Evolutionary conservation across 139 green algal genomes (phyloP), one percentile per base, ranked within the genome.

Genomic region (Chlamydomonas schloesseri): DNA sequence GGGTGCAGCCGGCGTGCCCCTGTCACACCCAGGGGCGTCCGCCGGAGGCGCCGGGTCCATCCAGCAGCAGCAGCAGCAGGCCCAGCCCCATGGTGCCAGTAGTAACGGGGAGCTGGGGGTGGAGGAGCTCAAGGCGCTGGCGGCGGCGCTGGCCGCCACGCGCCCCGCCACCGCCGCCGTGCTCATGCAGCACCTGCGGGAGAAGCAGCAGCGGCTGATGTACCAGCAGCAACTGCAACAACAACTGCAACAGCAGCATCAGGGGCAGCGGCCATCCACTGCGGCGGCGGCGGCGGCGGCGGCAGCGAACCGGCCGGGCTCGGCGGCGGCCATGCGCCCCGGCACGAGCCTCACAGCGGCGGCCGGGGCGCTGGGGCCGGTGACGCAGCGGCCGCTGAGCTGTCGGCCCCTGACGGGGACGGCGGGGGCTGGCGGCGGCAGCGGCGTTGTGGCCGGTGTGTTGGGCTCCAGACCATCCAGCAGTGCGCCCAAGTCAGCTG

Each of bases 121-220:
- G 0, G 62, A 85, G 47, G 79, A 85, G 79, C 20, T 85, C 6
- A 50, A 50, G 0, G 65, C 65, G 1, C 31, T 85, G n/a, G 46
- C 69, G 47, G 65, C 79, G 47, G 67, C 47, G 64, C 65, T 85
- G 47, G 67, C 67, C 64, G 78, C 64, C 5, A 65, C 64, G 47
- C 78, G 64, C 14, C 42, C 78, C 9, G 29, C n/a, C 26, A 74
- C 46, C 17, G 64, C 78, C 20, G 78, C 36, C 60, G 58, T 62
- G 24, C 42, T 50, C 42, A 50, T 50, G 42, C 42, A 50, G 42
- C 42, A 50, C 42, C 42, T 50, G 42, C 42, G 42, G 42, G 42
- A 50, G 42, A 50, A 50, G 42, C 42, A 50, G 42, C 42, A 50
- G 42, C 42, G 42, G 6, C 42, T 50, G 42, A 5, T 50, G 42